Conservation (phyloP, 1,139 yeast genomes). For the Kluyveromyces sp. region DNA sequence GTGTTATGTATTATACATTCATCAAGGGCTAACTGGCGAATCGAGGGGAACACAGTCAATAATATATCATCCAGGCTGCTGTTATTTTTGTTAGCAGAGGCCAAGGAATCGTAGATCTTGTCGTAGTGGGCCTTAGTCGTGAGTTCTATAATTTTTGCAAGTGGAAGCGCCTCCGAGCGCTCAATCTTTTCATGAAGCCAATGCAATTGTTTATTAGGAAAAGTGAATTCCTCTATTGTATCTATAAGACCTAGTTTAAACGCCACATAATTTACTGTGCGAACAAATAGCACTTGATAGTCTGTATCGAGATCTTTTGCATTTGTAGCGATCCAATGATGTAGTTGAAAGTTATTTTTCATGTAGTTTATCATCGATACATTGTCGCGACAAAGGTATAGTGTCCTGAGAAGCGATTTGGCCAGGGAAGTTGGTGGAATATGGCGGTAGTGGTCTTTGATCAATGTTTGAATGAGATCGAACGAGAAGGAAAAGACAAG, state of each 20-base stretch:
- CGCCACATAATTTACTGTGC: not conserved
- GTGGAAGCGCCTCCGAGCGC: not conserved
- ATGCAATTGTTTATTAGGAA: constrained; percentile 2
- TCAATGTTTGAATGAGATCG: constrained; percentile 2
- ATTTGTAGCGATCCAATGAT: not conserved
- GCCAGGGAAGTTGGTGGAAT: not conserved
- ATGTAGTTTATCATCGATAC: not conserved
- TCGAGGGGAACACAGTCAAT: not conserved
- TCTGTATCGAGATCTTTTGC: not conserved
- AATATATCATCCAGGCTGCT: too few relatives aligned
- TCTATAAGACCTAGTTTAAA: not conserved
- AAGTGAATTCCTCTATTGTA: not conserved
- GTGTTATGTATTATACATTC: not conserved
- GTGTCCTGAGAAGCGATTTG: not conserved
- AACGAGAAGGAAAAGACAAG: constrained; percentile 1
- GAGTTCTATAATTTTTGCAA: too few relatives aligned
- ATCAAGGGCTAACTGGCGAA: not conserved
- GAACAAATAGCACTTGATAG: not conserved
- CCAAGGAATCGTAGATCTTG: too few relatives aligned
- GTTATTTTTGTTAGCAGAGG: too few relatives aligned
- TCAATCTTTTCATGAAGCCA: not conserved
- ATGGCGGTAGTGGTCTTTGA: not conserved
- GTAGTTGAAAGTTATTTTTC: not conserved
- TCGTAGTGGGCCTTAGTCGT: too few relatives aligned
- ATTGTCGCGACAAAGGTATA: not conserved